Conservation (phyloP, 2,329 filamentous ascomycete species). For the Xylariales sp. region DNA sequence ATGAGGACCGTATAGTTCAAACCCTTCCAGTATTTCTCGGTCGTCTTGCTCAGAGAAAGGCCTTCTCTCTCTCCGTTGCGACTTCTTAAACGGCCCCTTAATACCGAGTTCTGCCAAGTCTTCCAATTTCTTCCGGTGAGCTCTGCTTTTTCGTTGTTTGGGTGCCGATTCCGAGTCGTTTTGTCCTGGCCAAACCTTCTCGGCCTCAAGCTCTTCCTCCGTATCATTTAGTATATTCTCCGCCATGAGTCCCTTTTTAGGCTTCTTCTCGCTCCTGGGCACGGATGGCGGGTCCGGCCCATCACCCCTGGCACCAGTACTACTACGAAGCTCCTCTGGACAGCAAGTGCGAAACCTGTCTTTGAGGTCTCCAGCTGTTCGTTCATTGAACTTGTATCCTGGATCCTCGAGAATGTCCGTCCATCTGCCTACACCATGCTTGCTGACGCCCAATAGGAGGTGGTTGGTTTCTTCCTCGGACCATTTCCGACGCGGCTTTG, state of each 20-base stretch:
- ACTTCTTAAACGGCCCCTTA: conserved; percentile 70
- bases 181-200: conserved; percentile 43
- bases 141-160: conserved; percentile 63
- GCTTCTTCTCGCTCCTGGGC: conserved; percentile 50
- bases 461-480: conserved; percentile 73
- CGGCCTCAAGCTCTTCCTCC: conserved; percentile 52
- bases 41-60: conserved; percentile 74
- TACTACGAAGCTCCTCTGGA: conserved; percentile 67
- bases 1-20: conserved; percentile 69
- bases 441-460: conserved; percentile 69
- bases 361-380: conserved; percentile 72
- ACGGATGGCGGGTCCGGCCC: conserved; percentile 42
- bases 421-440: conserved; percentile 74
- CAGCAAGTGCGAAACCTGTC: conserved; percentile 75
- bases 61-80: conserved; percentile 67
- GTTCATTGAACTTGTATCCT: conserved; percentile 69
- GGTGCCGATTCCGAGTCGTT: conserved; percentile 52
- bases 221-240: conserved; percentile 67
- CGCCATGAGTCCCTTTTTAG: conserved; percentile 62
- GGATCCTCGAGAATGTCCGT: conserved; percentile 71
- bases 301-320: conserved; percentile 50
- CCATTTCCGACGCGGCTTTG: conserved; percentile 72
- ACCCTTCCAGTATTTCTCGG: conserved; percentile 69
- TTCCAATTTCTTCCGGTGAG: conserved; percentile 66
- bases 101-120: conserved; percentile 70